Base-by-base conservation (phyloP, 495 filamentous ascomycete species). In the Xylaria nigripes region DNA sequence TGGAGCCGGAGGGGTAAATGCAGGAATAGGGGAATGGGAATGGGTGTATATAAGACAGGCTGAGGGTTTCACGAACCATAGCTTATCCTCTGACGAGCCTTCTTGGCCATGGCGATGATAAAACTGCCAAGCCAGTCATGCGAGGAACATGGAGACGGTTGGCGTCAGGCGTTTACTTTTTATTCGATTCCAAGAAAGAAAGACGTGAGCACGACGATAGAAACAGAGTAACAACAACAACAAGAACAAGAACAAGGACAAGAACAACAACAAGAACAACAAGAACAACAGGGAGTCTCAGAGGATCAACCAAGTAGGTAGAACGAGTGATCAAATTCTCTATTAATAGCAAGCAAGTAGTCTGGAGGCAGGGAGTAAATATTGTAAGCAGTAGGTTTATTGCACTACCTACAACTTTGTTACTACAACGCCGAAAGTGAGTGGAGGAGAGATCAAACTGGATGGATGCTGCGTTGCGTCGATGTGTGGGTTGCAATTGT, bases 71-170 rank as follows among this genome's bases (percentile, higher is more conserved):
- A 71, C 72, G 62, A 62, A 87, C 84, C 84, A 73, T 87, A 83
- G 68, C 77, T 81, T 67, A 83, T 80, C 59, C 78, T 75, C 65
- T 82, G 80, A 62, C 79, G 78, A 55, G 80, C 78, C 71, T 83
- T 83, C 64, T 80, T 79, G 65, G 78, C 78, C 78, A 80, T 81
- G 62, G 53, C 67, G 62, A 59, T 51, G 55, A 25, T 49, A 45
- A 59, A 58, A 51, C 53, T 42, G 45, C 55, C 51, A 56, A 50
- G 61, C 57, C 59, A 65, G 48, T 67, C 72, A 75, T 74, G 63
- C 66, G 62, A 56, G 50, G 52, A 50, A 51, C 44, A 40, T 51
- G 54, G 50, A 55, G 22, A n/a, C n/a, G n/a, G 25, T 46, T 23
- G 57, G 13, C 45, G 57, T 63, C n/a, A n/a, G n/a, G n/a, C n/a